Conservation (phyloP, 768 basidiomycete genomes). For the Cystofilobasidium bisporidii region DNA sequence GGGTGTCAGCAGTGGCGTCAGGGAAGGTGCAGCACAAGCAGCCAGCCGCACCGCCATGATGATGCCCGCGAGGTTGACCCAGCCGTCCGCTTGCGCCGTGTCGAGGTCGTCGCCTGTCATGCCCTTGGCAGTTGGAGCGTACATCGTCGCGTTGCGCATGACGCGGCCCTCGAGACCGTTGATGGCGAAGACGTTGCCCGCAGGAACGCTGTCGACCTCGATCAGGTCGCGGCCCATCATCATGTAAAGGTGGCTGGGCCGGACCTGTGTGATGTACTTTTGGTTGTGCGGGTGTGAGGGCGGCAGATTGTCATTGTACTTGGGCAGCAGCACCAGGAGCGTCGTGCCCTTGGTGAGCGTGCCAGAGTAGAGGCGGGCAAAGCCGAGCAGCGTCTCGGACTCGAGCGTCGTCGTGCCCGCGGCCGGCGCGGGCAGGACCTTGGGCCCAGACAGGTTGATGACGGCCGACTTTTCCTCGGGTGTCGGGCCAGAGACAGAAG, state of each 20-base stretch:
- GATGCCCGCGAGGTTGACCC: constrained; percentile 45
- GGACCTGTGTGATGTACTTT: constrained; percentile 51
- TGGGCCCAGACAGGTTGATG: constrained; percentile 3
- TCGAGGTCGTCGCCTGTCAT: constrained; percentile 24
- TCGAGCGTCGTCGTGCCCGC: constrained; percentile 14
- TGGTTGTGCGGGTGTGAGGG: constrained; percentile 61
- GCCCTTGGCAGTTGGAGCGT: constrained; percentile 50
- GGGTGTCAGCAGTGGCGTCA: background rate
- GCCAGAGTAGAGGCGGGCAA: constrained; percentile 88
- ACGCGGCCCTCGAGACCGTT: constrained; percentile 81
- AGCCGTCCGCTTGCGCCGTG: constrained; percentile 16
- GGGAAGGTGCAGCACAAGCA: background rate
- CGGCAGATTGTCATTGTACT: constrained; percentile 58
- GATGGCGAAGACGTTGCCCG: constrained; percentile 91
- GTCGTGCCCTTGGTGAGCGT: constrained; percentile 56
- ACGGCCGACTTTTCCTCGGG: background rate
- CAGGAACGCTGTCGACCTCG: constrained; percentile 65
- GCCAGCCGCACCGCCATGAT: constrained; percentile 48
- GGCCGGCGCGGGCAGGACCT: background rate
- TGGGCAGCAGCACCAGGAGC: constrained; percentile 72
- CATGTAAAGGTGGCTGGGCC: constrained; percentile 70
- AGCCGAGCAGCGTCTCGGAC: constrained; percentile 71
- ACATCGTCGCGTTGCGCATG: constrained; percentile 81
- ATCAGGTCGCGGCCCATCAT: constrained; percentile 99
- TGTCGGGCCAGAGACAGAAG: background rate